phyloP scores from a whole-genome alignment of 2,329 filamentous ascomycete species.

The Aspergillus caelatus region DNA sequence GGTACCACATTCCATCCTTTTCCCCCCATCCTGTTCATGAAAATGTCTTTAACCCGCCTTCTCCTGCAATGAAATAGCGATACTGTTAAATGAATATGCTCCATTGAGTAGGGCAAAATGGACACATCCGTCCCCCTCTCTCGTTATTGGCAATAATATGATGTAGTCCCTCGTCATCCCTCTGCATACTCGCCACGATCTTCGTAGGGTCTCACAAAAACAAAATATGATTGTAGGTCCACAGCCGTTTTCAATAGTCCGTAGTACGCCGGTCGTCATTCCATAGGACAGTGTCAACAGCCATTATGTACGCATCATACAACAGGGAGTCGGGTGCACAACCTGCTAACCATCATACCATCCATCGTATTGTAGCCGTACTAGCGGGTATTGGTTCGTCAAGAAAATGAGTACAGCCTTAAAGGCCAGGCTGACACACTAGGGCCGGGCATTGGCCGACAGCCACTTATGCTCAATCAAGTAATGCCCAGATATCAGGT shows the following conservation, averaged over 20 bases:
- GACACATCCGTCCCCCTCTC: not conserved
- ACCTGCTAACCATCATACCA: not conserved
- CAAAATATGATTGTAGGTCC: not conserved
- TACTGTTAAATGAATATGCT: not conserved
- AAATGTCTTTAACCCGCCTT: not conserved
- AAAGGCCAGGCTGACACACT: conserved; percentile 11
- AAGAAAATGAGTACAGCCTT: conserved; percentile 4
- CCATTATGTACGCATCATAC: conserved; percentile 8
- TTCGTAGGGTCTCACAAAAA: not conserved
- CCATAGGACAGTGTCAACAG: not conserved
- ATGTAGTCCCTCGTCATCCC: not conserved
- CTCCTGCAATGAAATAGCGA: not conserved
- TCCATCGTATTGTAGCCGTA: not conserved
- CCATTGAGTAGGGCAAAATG: not conserved
- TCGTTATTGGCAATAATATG: not conserved
- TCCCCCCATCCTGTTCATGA: conserved; percentile 7
- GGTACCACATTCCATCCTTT: conserved; percentile 13
- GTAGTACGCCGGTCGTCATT: not conserved
- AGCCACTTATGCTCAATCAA: conserved; percentile 10
- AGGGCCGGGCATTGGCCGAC: conserved; percentile 14
- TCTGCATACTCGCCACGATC: conserved; percentile 7
- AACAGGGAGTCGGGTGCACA: not conserved
- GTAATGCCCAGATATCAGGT: conserved; percentile 11
- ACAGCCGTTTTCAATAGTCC: conserved; percentile 4
- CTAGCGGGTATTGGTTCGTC: not conserved